phyloP scores from a whole-genome alignment of 495 filamentous ascomycete species.

The Tirmania nivea region DNA sequence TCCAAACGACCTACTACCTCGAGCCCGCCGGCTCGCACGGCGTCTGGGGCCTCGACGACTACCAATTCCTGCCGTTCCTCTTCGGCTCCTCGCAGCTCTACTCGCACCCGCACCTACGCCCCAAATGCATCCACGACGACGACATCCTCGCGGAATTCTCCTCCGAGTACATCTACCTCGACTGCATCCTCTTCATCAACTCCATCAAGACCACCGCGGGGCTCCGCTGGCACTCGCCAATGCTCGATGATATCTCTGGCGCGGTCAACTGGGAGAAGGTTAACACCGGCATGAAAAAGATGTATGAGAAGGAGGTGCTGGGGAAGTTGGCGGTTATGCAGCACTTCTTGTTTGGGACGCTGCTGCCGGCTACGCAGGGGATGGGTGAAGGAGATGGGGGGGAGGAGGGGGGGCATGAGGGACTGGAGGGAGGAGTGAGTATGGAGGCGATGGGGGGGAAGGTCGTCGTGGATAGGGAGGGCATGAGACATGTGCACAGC shows the following conservation, averaged over 20 bases:
- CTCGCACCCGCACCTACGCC: slow-evolving; percentile 69
- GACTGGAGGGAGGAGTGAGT: slow-evolving; percentile 24
- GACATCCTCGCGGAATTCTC: slow-evolving; percentile 63
- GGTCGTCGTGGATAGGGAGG: slow-evolving; percentile 37
- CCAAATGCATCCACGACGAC: slow-evolving; percentile 65
- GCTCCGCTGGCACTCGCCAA: slow-evolving; percentile 87
- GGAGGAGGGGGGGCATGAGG: slow-evolving; percentile 19
- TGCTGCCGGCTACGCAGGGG: slow-evolving; percentile 56
- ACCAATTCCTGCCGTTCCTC: slow-evolving; percentile 91
- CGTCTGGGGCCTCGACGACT: slow-evolving; percentile 95
- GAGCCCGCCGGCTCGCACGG: slow-evolving; percentile 89
- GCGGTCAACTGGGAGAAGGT: slow-evolving; percentile 83
- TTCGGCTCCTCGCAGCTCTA: slow-evolving; percentile 82
- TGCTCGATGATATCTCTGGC: slow-evolving; percentile 94
- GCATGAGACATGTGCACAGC: slow-evolving; percentile 48
- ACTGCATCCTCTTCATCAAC: slow-evolving; percentile 84
- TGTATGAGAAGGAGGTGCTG: slow-evolving; percentile 87
- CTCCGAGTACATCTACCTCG: slow-evolving; percentile 48
- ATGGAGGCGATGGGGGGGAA: slow-evolving; percentile 29
- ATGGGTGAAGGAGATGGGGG: slow-evolving; percentile 36
- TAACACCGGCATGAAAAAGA: slow-evolving; percentile 80
- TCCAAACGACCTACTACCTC: slow-evolving; percentile 82
- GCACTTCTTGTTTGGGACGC: slow-evolving; percentile 78
- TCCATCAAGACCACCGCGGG: slow-evolving; percentile 91
- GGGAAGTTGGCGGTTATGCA: slow-evolving; percentile 96